Evolutionary conservation across 2,329 filamentous ascomycete genomes (phyloP), one percentile per base, ranked within the genome.

Genomic region (Aspergillus sp.): DNA sequence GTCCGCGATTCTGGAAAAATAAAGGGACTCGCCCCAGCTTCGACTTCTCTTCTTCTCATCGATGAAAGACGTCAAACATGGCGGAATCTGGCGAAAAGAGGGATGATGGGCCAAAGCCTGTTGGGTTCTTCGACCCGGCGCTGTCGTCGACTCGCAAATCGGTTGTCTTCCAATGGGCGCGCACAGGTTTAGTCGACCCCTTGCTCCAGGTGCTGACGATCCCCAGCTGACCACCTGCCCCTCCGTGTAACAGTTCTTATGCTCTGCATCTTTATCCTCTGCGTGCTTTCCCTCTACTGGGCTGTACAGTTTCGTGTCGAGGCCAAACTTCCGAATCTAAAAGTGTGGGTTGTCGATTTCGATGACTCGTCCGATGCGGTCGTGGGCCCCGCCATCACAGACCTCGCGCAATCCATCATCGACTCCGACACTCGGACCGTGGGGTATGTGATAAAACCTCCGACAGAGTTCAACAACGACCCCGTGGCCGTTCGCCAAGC

Each of bases 301-400:
- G 86, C 77, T 0, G 82, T 83, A 0, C 82, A 89, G 22, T 85
- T 79, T 68, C 68, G 79, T 15, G 79, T 84, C 0, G 78, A 86
- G 11, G 66, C 77, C 49, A 86, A 84, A 56, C 74, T 83, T 19
- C 76, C 74, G 3, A 73, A 76, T 0, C 72, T 89, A 7, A 79
- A 78, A 3, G 79, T 90, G 8, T 83, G 84, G 63, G 82, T 89
- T 2, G 87, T 90, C 30, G 85, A 89, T 70, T 88, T 89, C 65
- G 87, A 90, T 69, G 84, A 83, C 4, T 50, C 70, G 80, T 4
- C 79, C 81, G 52, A 70, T 80, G 3, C 86, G 0, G 68, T 89
- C 2, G 80, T 90, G n/a, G 87, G 87, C 1, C 85, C 85, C 0
- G 74, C 79, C 0, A 79, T 88, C 11, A 80, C 79, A 1, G 68